A percentile compares a stretch with the other conserved stretches of the same genome.
These are phyloP conservation scores for Allium cepa DNA, from an alignment of 106 monocot genomes.

Conservation along the genomic window DNA sequence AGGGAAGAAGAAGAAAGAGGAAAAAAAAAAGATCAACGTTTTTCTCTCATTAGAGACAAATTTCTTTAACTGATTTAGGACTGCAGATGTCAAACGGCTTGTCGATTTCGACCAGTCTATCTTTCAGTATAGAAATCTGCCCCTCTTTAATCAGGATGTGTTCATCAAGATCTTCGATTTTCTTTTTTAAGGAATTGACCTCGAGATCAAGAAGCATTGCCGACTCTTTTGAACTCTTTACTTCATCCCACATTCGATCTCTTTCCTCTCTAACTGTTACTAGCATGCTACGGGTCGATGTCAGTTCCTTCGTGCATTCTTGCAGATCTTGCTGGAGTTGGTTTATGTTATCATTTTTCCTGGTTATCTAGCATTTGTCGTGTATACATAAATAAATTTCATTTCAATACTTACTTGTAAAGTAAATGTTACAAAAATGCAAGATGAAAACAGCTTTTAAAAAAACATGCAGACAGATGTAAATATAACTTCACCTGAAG, in stretches of 20 bases:
- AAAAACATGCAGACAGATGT: neutral
- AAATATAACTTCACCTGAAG: slow-evolving; percentile 40
- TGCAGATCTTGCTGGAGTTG: slow-evolving; percentile 48
- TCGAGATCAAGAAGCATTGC: slow-evolving; percentile 36
- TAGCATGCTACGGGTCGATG: slow-evolving; percentile 21
- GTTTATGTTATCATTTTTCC: slow-evolving; percentile 50
- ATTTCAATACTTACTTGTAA: neutral
- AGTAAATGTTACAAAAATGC: no score
- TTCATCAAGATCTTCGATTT: slow-evolving; percentile 77
- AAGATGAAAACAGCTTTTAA: neutral
- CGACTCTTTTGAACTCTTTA: slow-evolving; percentile 33
- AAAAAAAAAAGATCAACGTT: no score
- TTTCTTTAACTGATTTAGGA: slow-evolving; percentile 19
- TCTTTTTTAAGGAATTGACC: slow-evolving; percentile 36
- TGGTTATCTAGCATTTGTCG: slow-evolving; percentile 29
- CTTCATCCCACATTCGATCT: slow-evolving; percentile 56
- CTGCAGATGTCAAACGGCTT: slow-evolving; percentile 13
- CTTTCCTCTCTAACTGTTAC: slow-evolving; percentile 49
- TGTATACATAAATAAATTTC: neutral
- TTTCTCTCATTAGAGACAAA: slow-evolving; percentile 2
- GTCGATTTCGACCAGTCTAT: slow-evolving; percentile 8
- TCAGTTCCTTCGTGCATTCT: slow-evolving; percentile 41
- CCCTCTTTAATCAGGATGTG: slow-evolving; percentile 67
- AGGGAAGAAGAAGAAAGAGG: no score
- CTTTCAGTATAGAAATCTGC: slow-evolving; percentile 54